Base-by-base conservation (phyloP, 2,329 filamentous ascomycete genomes). In the Fusarium newnesense region DNA sequence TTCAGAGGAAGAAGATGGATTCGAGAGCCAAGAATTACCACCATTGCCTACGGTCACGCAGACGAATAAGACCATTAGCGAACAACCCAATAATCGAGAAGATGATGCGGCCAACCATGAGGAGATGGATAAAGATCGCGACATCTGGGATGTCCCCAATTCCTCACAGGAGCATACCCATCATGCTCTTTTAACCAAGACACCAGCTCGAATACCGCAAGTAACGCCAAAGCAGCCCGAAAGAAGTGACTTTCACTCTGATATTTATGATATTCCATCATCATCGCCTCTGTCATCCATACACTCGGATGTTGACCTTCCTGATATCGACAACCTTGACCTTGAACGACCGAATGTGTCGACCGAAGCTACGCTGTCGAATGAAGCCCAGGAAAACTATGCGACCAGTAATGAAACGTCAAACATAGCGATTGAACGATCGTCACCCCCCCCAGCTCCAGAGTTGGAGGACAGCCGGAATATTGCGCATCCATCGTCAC, bases 1-100 rank as follows among this genome's bases (percentile, higher is more conserved):
- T 78, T 87, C 85, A 69, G 85, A 87, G 75, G 85, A 86, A 64
- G 85, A 87, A 53, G 81, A 80, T 72, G 83, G 77, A 60, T 84
- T 83, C 69, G 84, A 86, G 64, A 82, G 78, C 66, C 79, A 83
- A 64, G 74, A 79, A 47, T 46, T 72, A 46, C 68, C 67, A 21
- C 57, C 63, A 16, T 43, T 67, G 26, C 32, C 63, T 34, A 42
- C 59, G n/a, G 58, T 44, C 28, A 44, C 34, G 26, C 46, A 60
- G 40, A 53, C 57, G n/a, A 49, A 49, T 18, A 63, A 69, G 46
- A 70, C 30, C 39, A 44, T 44, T 28, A 34, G 32, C 50, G 58
- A 46, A 30, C 19, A 49, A 40, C 39, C n/a, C 7, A 24, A 57
- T n/a, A 32, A 43, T 43, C n/a, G 19, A 32, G 36, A 44, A 46